Base-by-base conservation (phyloP, 2,329 filamentous ascomycete species). In the Pestalotiopsis sp. region DNA sequence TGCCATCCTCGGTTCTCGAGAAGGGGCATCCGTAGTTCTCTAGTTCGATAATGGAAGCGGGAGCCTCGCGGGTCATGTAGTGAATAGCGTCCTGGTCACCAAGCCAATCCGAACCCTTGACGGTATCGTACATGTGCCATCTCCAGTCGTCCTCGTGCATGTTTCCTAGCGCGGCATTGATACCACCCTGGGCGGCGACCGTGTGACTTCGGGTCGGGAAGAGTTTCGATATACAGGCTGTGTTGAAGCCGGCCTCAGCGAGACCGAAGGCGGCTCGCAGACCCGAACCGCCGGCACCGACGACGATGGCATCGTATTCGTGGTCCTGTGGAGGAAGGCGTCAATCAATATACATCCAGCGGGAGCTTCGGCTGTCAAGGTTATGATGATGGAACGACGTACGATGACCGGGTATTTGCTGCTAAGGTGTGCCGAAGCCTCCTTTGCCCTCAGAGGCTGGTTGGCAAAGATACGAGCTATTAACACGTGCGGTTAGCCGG, bases 41-140 rank as follows among this genome's bases (percentile, higher is more conserved):
- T 70, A 98, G 90, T 84, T 98, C 95, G 80, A 97, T 92, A 75
- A 98, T 95, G 74, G 93, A 95, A 70, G 92, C 91, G 41, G 95
- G 94, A 71, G 95, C 95, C 85, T 98, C 95, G 78, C 94, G 90
- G 77, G 95, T 98, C 95, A 98, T 98, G 86, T 98, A 98, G 85
- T 98, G 95, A 79, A 98, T 98, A 73, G 95, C 95, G 80, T 98
- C 95, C 84, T 98, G 95, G 83, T 98, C 95, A 82, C 95, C 95
- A 65, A 98, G 90, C 95, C 95, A 98, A 86, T 98, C 95, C 73
- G 93, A 97, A 73, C 95, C 95, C 87, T 98, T 98, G 80, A 98
- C 95, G 58, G 95, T 98, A 82, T 98, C 95, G 87, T 98, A 98
- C 95, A 98, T 98, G 85, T 98, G 95, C 95, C 95, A 98, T 87